Evolutionary conservation across 1,284 basidiomycete species (phyloP), one percentile per base, ranked within the genome.

Genomic region (Farysia itapuensis): DNA sequence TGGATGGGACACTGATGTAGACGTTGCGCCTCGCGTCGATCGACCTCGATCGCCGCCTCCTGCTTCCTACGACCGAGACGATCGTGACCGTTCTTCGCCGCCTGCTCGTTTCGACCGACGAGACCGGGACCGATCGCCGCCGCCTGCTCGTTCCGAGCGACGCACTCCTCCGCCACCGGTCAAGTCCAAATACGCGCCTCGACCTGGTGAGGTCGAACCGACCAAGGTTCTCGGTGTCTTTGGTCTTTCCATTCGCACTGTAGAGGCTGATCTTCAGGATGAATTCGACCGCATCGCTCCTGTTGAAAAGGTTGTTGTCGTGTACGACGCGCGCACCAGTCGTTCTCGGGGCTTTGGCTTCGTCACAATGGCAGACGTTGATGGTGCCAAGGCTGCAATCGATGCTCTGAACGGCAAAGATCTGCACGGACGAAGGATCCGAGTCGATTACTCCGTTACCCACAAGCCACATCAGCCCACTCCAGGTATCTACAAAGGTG

Each of bases 241-340:
- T 70, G 95, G 94, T 14, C 81, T 98, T 32, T 93, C 90, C 66
- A 94, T 98, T 54, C 85, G 93, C 49, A 97, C 94, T 3, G 84
- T 86, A 48, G 95, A 98, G 77, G 84, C 88, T 32, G 94, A 97
- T 77, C 81, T 98, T 36, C 89, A 96, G 69, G 88, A 94, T 60
- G 92, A 96, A 78, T 98, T 98, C 70, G 84, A 81, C 67, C 84
- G 89, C 34, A 89, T 86, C 66, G 93, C 92, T 18, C 83, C 85
- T 21, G 93, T 97, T 39, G 90, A 94, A 72, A 97, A 97, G 79
- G 74, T 71, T 26, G 89, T 88, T 39, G 92, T 98, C 65, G 95
- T 98, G n/a, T 97, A 97, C 77, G 94, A 98, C 79, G 92, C 96
- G 78, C 82, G 93, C 89, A 90, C 90, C 35, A 91, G 92, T 74